Base-by-base conservation (phyloP, 306 rosid species). In the Dryas alaskensis region DNA sequence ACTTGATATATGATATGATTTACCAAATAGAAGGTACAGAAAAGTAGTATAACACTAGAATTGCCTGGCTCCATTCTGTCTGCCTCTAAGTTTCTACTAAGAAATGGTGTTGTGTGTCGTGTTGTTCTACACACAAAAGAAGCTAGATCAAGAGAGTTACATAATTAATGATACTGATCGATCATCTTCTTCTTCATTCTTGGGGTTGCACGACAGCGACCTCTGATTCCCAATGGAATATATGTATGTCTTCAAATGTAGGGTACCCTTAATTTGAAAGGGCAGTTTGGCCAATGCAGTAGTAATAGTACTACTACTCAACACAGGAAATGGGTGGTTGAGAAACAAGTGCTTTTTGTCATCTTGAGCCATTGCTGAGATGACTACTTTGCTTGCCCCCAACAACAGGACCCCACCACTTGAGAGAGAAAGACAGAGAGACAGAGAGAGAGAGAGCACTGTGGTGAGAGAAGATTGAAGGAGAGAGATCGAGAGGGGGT, bases 21-120 rank as follows among this genome's bases (percentile, higher is more conserved):
- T 50, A 69, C 73, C 63, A 51, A 48, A 68, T 6, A 49, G 17
- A 60, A 67, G 52, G 64, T 67, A 60, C 68, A 49, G 39, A 70
- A 77, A 10, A 78, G 65, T 55, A 51, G 61, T 66, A 79, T 62
- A 66, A 31, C 2, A 68, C 75, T 74, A 79, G 40, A 75, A 84
- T 74, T 88, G 92, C 92, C 92, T 88, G 92, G 92, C 92, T 88
- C 85, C 88, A 83, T 79, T 76, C 92, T 88, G 92, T 88, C 77
- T 88, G 92, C 92, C 92, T 76, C 61, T 71, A 47, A 54, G 53
- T 52, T 60, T 59, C 59, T 73, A 64, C 44, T 46, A 45, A 74
- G 60, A 16, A 65, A 57, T 50, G 54, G 49, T 66, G 76, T 55
- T 48, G 31, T 0, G 19, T 14, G 27, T 43, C 19, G 37, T 65